phyloP scores from a whole-genome alignment of 2,329 filamentous ascomycete species.

The Hypoxylon sp. region DNA sequence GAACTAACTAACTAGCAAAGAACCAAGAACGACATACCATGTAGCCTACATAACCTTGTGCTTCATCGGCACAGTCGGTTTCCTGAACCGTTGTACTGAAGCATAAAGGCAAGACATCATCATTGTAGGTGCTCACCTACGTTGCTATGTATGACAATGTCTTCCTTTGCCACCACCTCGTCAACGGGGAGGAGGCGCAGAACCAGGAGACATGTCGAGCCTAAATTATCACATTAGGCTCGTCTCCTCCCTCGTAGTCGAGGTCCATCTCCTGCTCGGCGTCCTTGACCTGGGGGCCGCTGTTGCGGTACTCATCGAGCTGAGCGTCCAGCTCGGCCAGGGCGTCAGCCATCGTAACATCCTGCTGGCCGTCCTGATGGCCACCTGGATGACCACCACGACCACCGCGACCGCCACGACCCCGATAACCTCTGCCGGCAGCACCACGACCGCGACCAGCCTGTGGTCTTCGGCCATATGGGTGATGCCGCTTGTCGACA shows the following conservation, averaged over 20 bases:
- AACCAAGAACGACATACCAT: too few species aligned
- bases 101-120: background rate
- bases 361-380: too few species aligned
- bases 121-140: background rate
- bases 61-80: background rate
- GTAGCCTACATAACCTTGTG: background rate
- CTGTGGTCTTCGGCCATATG: background rate
- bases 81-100: background rate
- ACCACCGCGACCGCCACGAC: too few species aligned
- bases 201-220: background rate
- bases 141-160: background rate
- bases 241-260: background rate
- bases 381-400: too few species aligned
- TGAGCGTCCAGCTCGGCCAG: background rate
- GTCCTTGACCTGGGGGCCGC: background rate
- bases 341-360: background rate
- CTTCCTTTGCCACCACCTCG: background rate
- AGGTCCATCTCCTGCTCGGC: background rate
- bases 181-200: background rate
- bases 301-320: background rate
- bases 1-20: too few species aligned
- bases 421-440: too few species aligned
- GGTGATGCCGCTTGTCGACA: background rate
- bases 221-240: background rate
- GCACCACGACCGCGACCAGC: too few species aligned